Base-by-base conservation (phyloP, 1,284 basidiomycete species). In the Ceratobasidium sp. region DNA sequence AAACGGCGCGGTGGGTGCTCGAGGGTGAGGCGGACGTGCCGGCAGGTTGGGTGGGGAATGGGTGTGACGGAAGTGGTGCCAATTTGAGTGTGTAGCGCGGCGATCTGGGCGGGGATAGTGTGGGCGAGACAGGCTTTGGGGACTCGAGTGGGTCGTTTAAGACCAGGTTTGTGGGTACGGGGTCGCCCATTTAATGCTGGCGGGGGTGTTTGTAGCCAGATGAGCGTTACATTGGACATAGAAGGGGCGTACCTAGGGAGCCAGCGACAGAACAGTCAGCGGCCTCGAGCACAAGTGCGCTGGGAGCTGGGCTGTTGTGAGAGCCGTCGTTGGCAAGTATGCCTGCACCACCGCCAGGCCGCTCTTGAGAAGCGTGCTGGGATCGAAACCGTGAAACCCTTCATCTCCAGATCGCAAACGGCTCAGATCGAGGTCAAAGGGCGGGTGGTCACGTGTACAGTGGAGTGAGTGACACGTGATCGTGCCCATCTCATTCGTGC, bases 21-120 rank as follows among this genome's bases (percentile, higher is more conserved):
- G 66, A 59, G 24, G 68, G 68, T 5, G 68, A 71, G 51, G 34
- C 37, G 24, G 65, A 37, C 65, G 58, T 69, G 51, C 31, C 53
- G 14, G 65, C 49, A 16, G 46, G 48, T 27, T 54, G 39, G 27
- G 37, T 49, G 29, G 24, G 48, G 27, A 41, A 43, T 13, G 68
- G 24, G 27, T 24, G 27, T 19, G 34, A 7, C 13, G 41, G 31
- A 31, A 31, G 49, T 11, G 59, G 59, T 22, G 54, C 5, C 27
- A 71, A 29, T 37, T 49, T 34, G 11, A 71, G 68, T n/a, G 3
- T n/a, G 37, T 37, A 19, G 34, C 31, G 37, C 14, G 31, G 49
- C n/a, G 6, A 22, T 22, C 43, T 69, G 22, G 65, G 37, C 29
- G 29, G 13, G 14, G 48, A 43, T 14, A 43, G 16, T 19, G 48